These are phyloP conservation scores for Verbena officinalis DNA, from an alignment of 257 asterid genomes.

Conservation along the genomic window DNA sequence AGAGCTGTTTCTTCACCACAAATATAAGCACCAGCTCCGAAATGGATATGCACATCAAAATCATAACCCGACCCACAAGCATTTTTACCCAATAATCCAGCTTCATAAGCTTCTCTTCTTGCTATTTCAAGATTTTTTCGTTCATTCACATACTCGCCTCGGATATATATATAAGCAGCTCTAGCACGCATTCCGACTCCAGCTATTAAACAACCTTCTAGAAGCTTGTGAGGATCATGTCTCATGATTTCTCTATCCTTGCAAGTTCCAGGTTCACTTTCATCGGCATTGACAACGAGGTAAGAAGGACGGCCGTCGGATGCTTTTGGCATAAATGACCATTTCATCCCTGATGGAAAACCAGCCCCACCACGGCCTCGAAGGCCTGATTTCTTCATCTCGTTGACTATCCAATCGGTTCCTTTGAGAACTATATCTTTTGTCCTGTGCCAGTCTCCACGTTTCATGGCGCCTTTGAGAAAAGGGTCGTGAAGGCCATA, in stretches of 20 bases:
- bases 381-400: conserved; percentile 96
- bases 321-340: conserved; percentile 98
- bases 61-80: conserved; percentile 98
- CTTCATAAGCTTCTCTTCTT: conserved; percentile 88
- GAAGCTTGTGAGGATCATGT: conserved; percentile 96
- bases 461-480: conserved; percentile 95
- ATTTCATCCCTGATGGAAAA: conserved; percentile 95
- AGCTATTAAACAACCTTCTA: conserved; percentile 97
- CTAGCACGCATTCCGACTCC: conserved; percentile 99
- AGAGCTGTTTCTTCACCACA: conserved; percentile 99
- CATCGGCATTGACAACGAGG: conserved; percentile 98
- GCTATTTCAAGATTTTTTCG: conserved; percentile 83
- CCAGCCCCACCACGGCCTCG: conserved; percentile 99
- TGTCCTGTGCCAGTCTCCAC: conserved; percentile 98
- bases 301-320: conserved; percentile 98
- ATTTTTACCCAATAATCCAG: conserved; percentile 89
- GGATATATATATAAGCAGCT: conserved; percentile 94
- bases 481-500: conserved; percentile 94
- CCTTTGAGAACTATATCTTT: conserved; percentile 94
- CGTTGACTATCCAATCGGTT: conserved; percentile 94
- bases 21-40: conserved; percentile 96
- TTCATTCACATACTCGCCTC: conserved; percentile 98
- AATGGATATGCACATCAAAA: conserved; percentile 94
- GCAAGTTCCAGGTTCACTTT: conserved; percentile 99
- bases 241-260: conserved; percentile 99